Conservation (phyloP, 768 basidiomycete genomes). For the Suillus subalutaceus region DNA sequence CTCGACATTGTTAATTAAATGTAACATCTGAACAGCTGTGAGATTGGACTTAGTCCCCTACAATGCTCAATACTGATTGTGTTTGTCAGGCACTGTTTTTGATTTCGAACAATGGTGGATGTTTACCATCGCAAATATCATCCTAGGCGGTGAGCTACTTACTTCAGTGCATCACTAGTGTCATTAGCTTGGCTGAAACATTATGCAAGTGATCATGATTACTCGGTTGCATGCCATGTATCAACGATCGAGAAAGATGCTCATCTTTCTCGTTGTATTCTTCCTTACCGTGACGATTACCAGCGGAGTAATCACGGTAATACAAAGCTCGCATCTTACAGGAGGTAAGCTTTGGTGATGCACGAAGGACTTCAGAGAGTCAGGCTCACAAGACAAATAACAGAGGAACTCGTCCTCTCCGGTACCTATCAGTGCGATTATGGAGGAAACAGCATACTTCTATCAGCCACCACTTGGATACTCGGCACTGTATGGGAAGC, state of each 20-base stretch:
- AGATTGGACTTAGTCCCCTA: background rate
- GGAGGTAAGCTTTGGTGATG: background rate
- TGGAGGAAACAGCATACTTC: fast-evolving
- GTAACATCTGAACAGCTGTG: background rate
- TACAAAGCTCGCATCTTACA: background rate
- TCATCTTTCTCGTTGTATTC: background rate
- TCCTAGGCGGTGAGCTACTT: background rate
- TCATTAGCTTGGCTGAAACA: background rate
- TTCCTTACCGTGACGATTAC: background rate
- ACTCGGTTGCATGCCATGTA: background rate
- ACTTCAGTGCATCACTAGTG: background rate
- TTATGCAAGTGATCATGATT: background rate
- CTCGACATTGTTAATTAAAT: background rate
- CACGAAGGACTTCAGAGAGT: background rate
- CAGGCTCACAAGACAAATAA: background rate
- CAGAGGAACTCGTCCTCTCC: background rate
- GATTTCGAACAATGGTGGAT: background rate
- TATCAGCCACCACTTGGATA: background rate
- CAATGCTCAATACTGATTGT: background rate
- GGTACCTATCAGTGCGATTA: background rate
- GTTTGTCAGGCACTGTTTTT: background rate
- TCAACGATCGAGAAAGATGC: background rate
- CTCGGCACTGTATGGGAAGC: background rate
- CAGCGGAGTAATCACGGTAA: background rate
- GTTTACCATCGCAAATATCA: background rate